Evolutionary conservation across 1,284 basidiomycete genomes (phyloP).

Genomic region (Peniophora sp.): DNA sequence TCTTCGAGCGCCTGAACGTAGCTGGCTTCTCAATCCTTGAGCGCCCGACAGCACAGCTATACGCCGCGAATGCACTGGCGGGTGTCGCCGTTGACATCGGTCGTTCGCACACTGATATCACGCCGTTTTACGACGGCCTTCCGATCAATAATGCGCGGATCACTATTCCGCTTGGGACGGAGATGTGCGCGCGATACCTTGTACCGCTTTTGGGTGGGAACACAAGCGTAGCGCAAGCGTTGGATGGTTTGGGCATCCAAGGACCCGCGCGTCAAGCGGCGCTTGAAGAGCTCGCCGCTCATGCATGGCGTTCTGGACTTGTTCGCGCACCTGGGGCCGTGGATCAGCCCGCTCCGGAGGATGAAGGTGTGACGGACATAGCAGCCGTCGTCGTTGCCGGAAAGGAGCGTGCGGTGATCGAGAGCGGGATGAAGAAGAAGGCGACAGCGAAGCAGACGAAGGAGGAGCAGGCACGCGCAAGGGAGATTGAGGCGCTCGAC

Average conservation of each 20-base stretch:
- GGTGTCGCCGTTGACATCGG: conserved; percentile 87
- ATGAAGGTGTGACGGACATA: conserved; percentile 82
- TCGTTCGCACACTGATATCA: conserved; percentile 67
- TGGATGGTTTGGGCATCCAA: conserved; percentile 46
- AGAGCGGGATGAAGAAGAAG: conserved; percentile 71
- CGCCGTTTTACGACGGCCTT: conserved; percentile 76
- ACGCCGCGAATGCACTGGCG: conserved; percentile 70
- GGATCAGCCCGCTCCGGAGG: conserved; percentile 57
- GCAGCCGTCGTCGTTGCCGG: conserved; percentile 77
- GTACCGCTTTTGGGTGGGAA: conserved; percentile 63
- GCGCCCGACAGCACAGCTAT: conserved; percentile 79
- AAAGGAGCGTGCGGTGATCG: conserved; percentile 76
- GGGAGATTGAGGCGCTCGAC: conserved; percentile 77
- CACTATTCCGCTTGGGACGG: conserved; percentile 57
- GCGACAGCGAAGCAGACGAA: conserved; percentile 68
- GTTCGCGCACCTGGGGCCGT: conserved; percentile 68
- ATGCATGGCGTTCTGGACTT: conserved; percentile 53
- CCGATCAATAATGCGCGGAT: conserved; percentile 54
- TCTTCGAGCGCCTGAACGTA: conserved; percentile 95
- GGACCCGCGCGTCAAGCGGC: conserved; percentile 37
- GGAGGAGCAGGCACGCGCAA: conserved; percentile 71
- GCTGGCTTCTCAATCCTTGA: conserved; percentile 82
- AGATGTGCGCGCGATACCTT: conserved; percentile 72
- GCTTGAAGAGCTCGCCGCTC: conserved; percentile 50
- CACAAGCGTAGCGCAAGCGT: conserved; percentile 54